Percentiles rank a stretch among this genome's conserved stretches.
Evolutionary conservation across 768 basidiomycete species (phyloP).

Genomic region (Fomitopsis serialis): DNA sequence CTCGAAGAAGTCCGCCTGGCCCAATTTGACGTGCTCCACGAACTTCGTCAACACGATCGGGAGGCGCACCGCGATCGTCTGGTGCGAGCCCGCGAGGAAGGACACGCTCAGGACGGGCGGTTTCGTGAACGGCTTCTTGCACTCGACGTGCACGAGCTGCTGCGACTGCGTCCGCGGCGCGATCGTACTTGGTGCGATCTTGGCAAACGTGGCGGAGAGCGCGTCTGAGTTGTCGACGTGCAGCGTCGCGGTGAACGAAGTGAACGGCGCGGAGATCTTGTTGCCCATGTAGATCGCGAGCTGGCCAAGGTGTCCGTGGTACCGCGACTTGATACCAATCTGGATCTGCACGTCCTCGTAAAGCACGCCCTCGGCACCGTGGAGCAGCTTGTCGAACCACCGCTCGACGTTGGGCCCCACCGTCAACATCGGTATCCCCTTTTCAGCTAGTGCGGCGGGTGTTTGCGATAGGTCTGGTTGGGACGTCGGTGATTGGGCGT

Average conservation of each 20-base stretch:
- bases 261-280: conserved; percentile 85
- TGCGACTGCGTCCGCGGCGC: conserved; percentile 84
- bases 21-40: conserved; percentile 87
- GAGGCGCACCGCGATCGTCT: conserved; percentile 75
- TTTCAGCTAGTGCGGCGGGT: conserved; percentile 20
- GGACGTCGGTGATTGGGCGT: conserved; percentile 6
- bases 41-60: conserved; percentile 91
- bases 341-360: conserved; percentile 96
- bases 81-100: conserved; percentile 89
- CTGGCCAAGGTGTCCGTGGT: conserved; percentile 91
- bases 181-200: conserved; percentile 82
- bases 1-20: conserved; percentile 87
- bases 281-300: conserved; percentile 95
- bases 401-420: conserved; percentile 72
- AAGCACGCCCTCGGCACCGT: conserved; percentile 78
- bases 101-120: conserved; percentile 83
- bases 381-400: conserved; percentile 85
- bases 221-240: conserved; percentile 70
- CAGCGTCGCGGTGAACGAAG: conserved; percentile 83
- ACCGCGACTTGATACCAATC: conserved; percentile 94
- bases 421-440: conserved; percentile 52
- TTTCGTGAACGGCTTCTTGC: conserved; percentile 76
- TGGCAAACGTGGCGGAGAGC: conserved; percentile 79
- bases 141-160: conserved; percentile 91
- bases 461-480: conserved; percentile 13